Evolutionary conservation across 1,284 basidiomycete genomes (phyloP).

Genomic region (Cryptococcus sp.): DNA sequence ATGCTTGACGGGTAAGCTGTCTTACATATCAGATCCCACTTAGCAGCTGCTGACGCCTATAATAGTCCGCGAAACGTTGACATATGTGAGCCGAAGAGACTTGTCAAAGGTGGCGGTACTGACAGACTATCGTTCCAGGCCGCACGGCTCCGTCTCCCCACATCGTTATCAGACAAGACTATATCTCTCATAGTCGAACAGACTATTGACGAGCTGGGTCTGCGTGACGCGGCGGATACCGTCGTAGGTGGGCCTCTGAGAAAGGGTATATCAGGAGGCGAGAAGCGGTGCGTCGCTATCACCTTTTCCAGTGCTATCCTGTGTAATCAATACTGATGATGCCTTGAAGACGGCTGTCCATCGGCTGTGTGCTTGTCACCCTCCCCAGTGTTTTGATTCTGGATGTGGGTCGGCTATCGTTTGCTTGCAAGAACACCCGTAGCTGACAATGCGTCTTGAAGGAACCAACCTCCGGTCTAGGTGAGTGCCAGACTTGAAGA

Average conservation of each 20-base stretch:
- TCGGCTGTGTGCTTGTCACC: constrained; percentile 78
- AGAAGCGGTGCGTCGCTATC: constrained; percentile 60
- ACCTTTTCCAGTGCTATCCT: too few species aligned
- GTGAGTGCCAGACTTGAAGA: constrained; percentile 6
- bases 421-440: neutral
- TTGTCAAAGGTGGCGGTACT: neutral
- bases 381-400: constrained; percentile 76
- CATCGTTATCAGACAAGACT: constrained; percentile 45
- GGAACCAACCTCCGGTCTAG: constrained; percentile 49
- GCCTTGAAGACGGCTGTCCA: constrained; percentile 63
- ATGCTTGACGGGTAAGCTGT: constrained; percentile 48
- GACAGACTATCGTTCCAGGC: constrained; percentile 32
- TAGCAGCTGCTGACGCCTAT: neutral
- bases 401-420: constrained; percentile 57
- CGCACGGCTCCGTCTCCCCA: constrained; percentile 57
- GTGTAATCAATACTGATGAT: neutral
- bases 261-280: constrained; percentile 79
- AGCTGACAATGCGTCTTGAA: neutral
- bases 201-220: constrained; percentile 59
- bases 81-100: constrained; percentile 37
- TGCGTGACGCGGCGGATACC: constrained; percentile 58
- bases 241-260: constrained; percentile 56
- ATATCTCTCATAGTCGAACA: constrained; percentile 56
- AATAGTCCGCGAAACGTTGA: constrained; percentile 58
- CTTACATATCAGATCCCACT: neutral